These are phyloP conservation scores for Lipomyces chichibuensis DNA, from an alignment of 805 yeast genomes.

Conservation along the genomic window DNA sequence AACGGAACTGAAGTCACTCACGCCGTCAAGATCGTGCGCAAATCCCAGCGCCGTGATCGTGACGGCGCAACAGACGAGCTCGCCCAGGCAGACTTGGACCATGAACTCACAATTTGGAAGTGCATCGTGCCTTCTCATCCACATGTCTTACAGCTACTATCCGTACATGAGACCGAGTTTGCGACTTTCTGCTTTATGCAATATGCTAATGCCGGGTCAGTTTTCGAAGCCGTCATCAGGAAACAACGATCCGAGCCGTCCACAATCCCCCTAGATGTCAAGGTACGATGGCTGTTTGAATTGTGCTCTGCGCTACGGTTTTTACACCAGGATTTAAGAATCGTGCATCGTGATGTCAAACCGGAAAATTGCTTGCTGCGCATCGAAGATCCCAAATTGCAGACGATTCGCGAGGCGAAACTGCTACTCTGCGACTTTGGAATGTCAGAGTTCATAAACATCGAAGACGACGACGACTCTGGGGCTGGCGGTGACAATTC, in stretches of 20 bases:
- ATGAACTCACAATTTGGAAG: constrained; percentile 79
- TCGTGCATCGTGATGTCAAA: constrained; percentile 83
- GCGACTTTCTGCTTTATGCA: constrained; percentile 75
- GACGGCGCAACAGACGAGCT: constrained; percentile 39
- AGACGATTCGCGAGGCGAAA: constrained; percentile 12
- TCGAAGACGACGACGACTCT: neutral
- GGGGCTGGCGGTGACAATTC: neutral
- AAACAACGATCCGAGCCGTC: constrained; percentile 35
- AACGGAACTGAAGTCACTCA: constrained; percentile 38
- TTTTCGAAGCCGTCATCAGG: constrained; percentile 57
- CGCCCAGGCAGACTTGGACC: constrained; percentile 62
- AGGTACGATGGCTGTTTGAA: constrained; percentile 47
- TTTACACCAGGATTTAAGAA: constrained; percentile 61
- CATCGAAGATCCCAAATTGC: constrained; percentile 36
- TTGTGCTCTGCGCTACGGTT: constrained; percentile 62
- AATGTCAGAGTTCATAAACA: constrained; percentile 54
- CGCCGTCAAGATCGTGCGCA: constrained; percentile 63
- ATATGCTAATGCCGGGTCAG: constrained; percentile 72
- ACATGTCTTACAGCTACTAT: constrained; percentile 63
- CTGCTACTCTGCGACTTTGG: constrained; percentile 87
- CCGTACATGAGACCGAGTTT: constrained; percentile 60
- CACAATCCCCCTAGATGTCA: constrained; percentile 8
- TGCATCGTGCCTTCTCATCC: constrained; percentile 57
- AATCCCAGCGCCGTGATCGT: constrained; percentile 38
- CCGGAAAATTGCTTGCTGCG: constrained; percentile 77